Evolutionary conservation across 768 basidiomycete species (phyloP).

Genomic region (Rickenella mellea): DNA sequence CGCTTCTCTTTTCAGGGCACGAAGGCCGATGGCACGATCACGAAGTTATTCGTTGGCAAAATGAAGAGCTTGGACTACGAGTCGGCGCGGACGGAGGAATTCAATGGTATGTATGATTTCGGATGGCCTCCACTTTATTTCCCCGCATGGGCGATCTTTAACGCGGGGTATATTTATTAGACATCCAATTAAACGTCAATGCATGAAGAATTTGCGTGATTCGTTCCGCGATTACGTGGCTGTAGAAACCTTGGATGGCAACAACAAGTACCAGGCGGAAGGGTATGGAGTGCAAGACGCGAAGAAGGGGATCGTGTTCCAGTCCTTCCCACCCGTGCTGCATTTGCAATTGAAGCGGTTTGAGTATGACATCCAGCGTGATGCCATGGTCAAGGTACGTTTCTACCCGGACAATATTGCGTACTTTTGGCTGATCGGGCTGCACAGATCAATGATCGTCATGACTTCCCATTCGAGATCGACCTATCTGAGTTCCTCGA

Average conservation of each 20-base stretch:
- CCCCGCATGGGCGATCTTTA: too few species aligned
- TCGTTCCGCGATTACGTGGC: slow-evolving; percentile 97
- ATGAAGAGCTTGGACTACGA: slow-evolving; percentile 99
- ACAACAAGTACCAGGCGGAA: slow-evolving; percentile 98
- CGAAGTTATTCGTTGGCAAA: slow-evolving; percentile 91
- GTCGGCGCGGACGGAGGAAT: slow-evolving; percentile 89
- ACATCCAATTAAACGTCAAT: slow-evolving; percentile 98
- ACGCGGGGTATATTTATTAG: slow-evolving; percentile 31
- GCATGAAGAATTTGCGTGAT: slow-evolving; percentile 92
- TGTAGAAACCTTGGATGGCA: slow-evolving; percentile 95
- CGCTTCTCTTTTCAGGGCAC: slow-evolving; percentile 64
- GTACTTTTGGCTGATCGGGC: slow-evolving; percentile 5
- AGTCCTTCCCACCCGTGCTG: slow-evolving; percentile 97
- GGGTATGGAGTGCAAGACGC: slow-evolving; percentile 95
- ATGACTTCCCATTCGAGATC: slow-evolving; percentile 98
- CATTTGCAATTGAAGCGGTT: slow-evolving; percentile 98
- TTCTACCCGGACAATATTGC: neutral
- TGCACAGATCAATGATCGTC: slow-evolving; percentile 92
- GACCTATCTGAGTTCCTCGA: slow-evolving; percentile 92
- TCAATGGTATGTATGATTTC: slow-evolving; percentile 59
- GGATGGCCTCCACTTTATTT: neutral
- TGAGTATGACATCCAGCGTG: slow-evolving; percentile 98
- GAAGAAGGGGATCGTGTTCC: slow-evolving; percentile 99
- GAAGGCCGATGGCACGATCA: slow-evolving; percentile 90
- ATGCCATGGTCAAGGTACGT: slow-evolving; percentile 92